Evolutionary conservation across 768 basidiomycete genomes (phyloP), one percentile per base, ranked within the genome.

Genomic region (Lyophyllum shimeji): DNA sequence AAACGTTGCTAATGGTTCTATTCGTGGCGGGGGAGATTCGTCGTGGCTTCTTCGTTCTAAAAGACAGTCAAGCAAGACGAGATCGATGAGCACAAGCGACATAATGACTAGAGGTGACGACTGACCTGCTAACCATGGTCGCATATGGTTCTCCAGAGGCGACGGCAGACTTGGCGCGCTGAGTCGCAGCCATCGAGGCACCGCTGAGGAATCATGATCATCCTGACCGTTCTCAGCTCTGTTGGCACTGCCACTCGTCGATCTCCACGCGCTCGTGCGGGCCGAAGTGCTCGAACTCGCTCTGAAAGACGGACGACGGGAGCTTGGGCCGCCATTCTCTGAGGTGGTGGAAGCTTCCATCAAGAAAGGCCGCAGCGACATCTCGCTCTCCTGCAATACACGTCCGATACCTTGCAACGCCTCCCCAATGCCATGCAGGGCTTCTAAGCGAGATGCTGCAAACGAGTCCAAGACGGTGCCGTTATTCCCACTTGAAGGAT

Each of bases 331-430:
- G 17, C 42, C 29, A 8, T 45, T 45, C 42, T 46, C 44, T 24
- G 15, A 23, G 17, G 42, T 15, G 0, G 55, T 6, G 46, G 40
- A 11, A 49, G 25, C 43, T 18, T 57, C 60, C 34, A 52, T 31
- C 23, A 57, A 15, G 29, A 48, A 60, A 27, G 59, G 51, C 23
- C n/a, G 48, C 21, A 60, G n/a, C 1, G 52, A 50, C 9, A 55
- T n/a, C 48, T 60, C 59, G 45, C 59, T 60, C 24, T 57, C 56
- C 23, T 56, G 56, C 18, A 60, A 21, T 8, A 46, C 60, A 21
- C 57, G 56, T 1, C 56, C 60, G 7, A 60, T 51, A 0, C 60
- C 60, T 45, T 60, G 53, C 13, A 60, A 43, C 13, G 60, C 56
- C 1, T 56, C 47, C 17, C 56, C 56, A 1, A 60, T 47, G 2